Evolutionary conservation across 2,329 filamentous ascomycete genomes (phyloP), one percentile per base, ranked within the genome.

Genomic region (Chaetomiaceae sp.): DNA sequence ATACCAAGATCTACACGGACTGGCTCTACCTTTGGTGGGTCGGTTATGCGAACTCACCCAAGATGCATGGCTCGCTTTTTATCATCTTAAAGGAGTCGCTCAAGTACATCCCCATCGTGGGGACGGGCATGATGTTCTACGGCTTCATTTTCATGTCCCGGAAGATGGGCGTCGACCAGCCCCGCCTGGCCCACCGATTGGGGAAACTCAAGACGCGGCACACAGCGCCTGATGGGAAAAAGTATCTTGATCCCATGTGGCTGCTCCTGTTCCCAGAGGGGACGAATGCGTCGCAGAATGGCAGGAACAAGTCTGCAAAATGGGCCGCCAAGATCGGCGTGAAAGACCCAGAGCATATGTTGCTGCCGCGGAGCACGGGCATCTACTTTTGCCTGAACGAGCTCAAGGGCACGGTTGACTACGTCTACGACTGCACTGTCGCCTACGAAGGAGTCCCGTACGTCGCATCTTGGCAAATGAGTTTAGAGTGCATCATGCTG

Each of bases 21-120:
- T 95, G 89, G 90, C 71, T 95, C 8, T 95, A 95, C 66, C 79
- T 95, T 7, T 95, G 90, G 90, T 95, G 90, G 90, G 85, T 90
- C 23, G 88, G 85, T n/a, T 95, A 95, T 64, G 89, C 87, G 23
- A 85, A 85, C 64, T 68, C 63, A 2, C 87, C 87, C 53, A 78
- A 80, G 48, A 89, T 90, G 81, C 87, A 94, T 63, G 90, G 90
- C 10, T 86, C 90, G 65, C 78, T 95, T 64, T 95, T 90, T 73
- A 95, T 95, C 66, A 92, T 95, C 63, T 74, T 95, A 48, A 95
- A 95, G 65, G 88, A 95, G 66, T 91, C 88, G 1, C 74, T 95
- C 57, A 90, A 89, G 67, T 85, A 83, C 61, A 84, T 95, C 14
- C 90, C 90, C 1, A 71, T 95, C 48, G 78, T 95, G 23, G 90